Evolutionary conservation across 1,139 yeast species (phyloP), one percentile per base, ranked within the genome.

Genomic region (Blastobotrys proliferans): DNA sequence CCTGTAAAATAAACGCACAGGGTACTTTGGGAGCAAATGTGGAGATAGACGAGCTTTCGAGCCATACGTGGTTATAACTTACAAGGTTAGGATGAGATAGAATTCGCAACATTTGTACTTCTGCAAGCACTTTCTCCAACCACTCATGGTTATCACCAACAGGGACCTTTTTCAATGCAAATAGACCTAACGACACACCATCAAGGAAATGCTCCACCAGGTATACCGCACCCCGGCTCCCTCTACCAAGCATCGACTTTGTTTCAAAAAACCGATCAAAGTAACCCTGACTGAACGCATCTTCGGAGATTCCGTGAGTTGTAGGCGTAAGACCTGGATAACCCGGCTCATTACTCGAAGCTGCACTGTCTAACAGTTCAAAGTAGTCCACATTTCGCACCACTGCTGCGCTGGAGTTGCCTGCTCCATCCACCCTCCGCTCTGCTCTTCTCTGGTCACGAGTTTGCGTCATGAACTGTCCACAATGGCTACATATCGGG

Each of bases 61-160:
- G 64, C 96, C 97, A 88, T 25, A 87, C 95, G 64, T 88, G 96
- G 58, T 87, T 87, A 59, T 88, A 88, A 21, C 84, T 76, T 18
- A 87, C 86, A 52, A 87, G 70, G 58, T 87, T 85, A 19, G 77
- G 70, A 49, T 76, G 77, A 26, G 71, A 62, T 35, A 74, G 67
- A 40, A 71, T 68, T 38, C 76, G 66, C 40, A 77, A 56, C 31
- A 87, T 76, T 52, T 83, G 76, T 3, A 88, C 96, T 58, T 88
- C 96, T 44, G 79, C 74, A 41, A 88, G 68, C 6, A 84, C 90
- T 51, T 77, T 81, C 43, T 77, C 76, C 37, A 87, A 70, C 71
- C 84, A 79, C 21, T 70, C 70, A 44, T 79, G 72, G 54, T 83
- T 81, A 54, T 83, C 78, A 0, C 95, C 96, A 35, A 88, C 83